Evolutionary conservation across 495 filamentous ascomycete species (phyloP), one percentile per base, ranked within the genome.

Genomic region (Cladorrhinum samala): DNA sequence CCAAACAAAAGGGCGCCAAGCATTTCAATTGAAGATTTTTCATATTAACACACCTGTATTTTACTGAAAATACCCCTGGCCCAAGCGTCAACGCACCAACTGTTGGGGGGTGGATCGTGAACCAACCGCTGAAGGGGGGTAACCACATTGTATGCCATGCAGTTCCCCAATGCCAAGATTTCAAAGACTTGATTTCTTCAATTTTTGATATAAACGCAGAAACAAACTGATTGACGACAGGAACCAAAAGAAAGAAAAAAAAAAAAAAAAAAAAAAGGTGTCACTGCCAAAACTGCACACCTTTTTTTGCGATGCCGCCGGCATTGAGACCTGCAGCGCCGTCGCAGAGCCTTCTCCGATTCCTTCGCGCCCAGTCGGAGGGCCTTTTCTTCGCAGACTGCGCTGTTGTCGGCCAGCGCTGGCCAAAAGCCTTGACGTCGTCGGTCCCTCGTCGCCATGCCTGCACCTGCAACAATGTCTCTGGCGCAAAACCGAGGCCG

Each of bases 341-440:
- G n/a, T 88, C 84, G 43, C 68, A 72, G 43, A 76, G 72, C n/a
- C 71, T 86, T 2, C 74, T 88, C 53, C 76, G 75, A 30, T 87
- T 82, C 52, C 71, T 88, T 16, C 77, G 75, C 51, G 78, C 75
- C 30, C 84, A 86, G 59, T 77, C 79, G 49, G 78, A 82, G 47
- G 71, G 72, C n/a, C 25, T 71, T 21, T 69, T 67, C 42, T 77
- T 76, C 24, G 40, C 58, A 33, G 49, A 50, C 25, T 63, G 60
- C 42, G 39, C 52, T 45, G 16, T 21, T 39, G 23, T 16, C 50
- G 42, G 48, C n/a, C 54, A n/a, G n/a, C n/a, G 50, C 49, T 14
- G 19, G 14, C 17, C 43, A 16, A 30, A 55, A 16, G 16, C 39
- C 16, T n/a, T n/a, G n/a, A 14, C 30, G 24, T 27, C 36, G n/a